Conservation (phyloP, 2,329 filamentous ascomycete genomes). For the Cercospora nicotianae region DNA sequence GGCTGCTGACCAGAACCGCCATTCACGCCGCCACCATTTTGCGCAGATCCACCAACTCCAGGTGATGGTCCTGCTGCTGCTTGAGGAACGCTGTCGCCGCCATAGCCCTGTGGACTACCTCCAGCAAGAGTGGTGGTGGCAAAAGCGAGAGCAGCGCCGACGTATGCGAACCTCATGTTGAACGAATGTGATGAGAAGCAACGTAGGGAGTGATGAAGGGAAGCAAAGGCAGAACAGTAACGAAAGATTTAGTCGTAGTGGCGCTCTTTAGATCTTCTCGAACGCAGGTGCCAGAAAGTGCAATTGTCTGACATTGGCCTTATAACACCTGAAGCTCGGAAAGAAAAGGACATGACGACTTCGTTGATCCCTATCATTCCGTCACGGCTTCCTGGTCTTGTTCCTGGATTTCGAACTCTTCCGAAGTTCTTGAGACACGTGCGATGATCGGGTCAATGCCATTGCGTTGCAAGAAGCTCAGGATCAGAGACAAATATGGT, state of each 20-base stretch:
- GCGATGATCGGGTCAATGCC: background rate
- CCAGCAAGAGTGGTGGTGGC: constrained; percentile 1
- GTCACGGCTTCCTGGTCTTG: background rate
- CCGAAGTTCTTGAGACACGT: background rate
- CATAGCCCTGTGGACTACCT: background rate
- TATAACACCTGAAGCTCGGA: background rate
- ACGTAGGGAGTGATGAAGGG: too few relatives aligned
- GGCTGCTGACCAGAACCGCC: background rate
- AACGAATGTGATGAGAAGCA: background rate
- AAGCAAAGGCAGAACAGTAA: background rate
- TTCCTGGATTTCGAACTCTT: background rate
- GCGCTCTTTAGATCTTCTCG: background rate
- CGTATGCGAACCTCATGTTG: constrained; percentile 16
- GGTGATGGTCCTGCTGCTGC: background rate
- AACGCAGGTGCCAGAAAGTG: background rate
- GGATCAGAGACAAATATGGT: background rate
- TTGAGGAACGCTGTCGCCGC: background rate
- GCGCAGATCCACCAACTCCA: background rate
- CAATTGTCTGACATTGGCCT: background rate
- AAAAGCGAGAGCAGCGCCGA: constrained; percentile 4
- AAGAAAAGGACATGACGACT: background rate
- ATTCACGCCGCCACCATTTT: background rate
- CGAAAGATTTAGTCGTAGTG: background rate
- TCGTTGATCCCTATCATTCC: background rate
- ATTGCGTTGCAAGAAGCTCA: background rate